phyloP scores from a whole-genome alignment of 129 eudicot genomes.

The Glebionis coronaria region DNA sequence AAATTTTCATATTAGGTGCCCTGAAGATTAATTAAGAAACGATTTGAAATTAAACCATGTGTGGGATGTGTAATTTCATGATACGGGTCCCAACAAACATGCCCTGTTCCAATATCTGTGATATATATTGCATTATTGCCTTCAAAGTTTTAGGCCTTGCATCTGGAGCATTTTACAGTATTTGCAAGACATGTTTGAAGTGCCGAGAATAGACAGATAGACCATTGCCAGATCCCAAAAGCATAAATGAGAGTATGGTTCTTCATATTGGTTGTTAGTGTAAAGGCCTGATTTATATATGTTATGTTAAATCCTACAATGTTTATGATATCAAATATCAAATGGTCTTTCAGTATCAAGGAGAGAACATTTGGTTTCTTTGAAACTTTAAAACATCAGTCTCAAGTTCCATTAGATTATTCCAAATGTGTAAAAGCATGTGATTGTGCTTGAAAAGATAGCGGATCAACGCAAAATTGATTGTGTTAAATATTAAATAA shows the following conservation, averaged over 20 bases:
- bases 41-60: neutral
- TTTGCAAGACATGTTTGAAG: slow-evolving; percentile 4
- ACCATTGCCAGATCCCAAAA: neutral
- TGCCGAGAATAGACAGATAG: neutral
- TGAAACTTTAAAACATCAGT: slow-evolving; percentile 1
- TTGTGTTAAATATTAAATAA: neutral
- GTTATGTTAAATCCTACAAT: neutral
- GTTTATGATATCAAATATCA: slow-evolving; percentile 3
- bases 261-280: slow-evolving; percentile 8
- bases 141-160: slow-evolving; percentile 7
- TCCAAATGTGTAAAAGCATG: slow-evolving; percentile 6
- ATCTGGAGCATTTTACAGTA: slow-evolving; percentile 14
- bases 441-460: neutral
- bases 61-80: neutral
- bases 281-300: neutral
- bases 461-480: slow-evolving; percentile 1
- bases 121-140: slow-evolving; percentile 9
- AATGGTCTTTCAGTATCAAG: slow-evolving; percentile 6
- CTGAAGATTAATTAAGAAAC: slow-evolving; percentile 2
- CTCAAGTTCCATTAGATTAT: slow-evolving; percentile 8
- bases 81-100: slow-evolving; percentile 8
- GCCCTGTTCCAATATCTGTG: slow-evolving; percentile 12
- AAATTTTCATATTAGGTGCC: slow-evolving; percentile 1
- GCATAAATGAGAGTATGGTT: neutral
- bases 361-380: neutral